Evolutionary conservation across 2,329 filamentous ascomycete species (phyloP).

Genomic region (Raffaelea arxii): DNA sequence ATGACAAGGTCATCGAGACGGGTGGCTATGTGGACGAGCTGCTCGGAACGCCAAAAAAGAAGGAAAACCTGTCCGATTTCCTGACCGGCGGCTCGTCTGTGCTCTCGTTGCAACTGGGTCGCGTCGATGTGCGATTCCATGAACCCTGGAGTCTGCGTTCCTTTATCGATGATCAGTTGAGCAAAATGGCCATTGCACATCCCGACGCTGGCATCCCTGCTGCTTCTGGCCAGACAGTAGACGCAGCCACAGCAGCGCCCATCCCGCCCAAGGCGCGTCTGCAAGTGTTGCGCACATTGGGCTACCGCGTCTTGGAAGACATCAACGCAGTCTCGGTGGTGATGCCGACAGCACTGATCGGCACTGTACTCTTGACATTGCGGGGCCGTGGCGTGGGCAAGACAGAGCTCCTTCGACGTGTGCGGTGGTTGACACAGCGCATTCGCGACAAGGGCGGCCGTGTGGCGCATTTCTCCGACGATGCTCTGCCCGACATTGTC

Average conservation of each 20-base stretch:
- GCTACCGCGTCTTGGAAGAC: constrained; percentile 84
- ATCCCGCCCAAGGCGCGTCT: constrained; percentile 48
- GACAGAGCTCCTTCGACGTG: constrained; percentile 70
- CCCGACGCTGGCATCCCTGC: constrained; percentile 41
- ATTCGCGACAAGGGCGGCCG: constrained; percentile 80
- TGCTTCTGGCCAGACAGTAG: constrained; percentile 32
- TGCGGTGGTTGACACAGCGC: constrained; percentile 80
- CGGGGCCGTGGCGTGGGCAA: constrained; percentile 87
- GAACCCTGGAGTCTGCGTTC: constrained; percentile 85
- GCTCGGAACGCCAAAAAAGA: constrained; percentile 86
- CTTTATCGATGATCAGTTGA: constrained; percentile 71
- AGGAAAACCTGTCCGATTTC: constrained; percentile 86
- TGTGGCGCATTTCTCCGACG: constrained; percentile 84
- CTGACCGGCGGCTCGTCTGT: constrained; percentile 78
- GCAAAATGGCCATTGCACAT: constrained; percentile 43
- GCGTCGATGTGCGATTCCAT: constrained; percentile 92
- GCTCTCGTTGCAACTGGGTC: constrained; percentile 75
- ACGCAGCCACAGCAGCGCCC: constrained; percentile 36
- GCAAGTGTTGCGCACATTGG: constrained; percentile 72
- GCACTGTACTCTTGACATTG: constrained; percentile 83
- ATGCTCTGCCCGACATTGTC: constrained; percentile 71
- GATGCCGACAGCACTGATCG: constrained; percentile 95
- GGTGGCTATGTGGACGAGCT: constrained; percentile 94
- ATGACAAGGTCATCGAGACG: constrained; percentile 98
- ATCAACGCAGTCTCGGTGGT: constrained; percentile 96